These are phyloP conservation scores for Phytopythium ostracodes DNA, from an alignment of 352 stramenopile genomes.

Conservation along the genomic window DNA sequence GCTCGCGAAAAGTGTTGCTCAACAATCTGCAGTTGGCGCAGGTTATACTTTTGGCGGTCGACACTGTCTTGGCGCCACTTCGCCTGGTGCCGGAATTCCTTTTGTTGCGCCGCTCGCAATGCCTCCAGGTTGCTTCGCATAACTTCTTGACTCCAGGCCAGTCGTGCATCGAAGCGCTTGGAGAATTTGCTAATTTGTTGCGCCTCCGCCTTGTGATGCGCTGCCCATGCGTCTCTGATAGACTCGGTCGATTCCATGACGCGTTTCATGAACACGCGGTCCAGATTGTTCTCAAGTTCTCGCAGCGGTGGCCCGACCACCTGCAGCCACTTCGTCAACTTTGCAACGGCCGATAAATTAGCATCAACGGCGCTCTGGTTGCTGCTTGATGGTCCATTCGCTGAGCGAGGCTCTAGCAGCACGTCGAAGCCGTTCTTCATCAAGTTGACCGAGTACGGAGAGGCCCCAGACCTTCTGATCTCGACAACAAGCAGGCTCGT, in stretches of 20 bases:
- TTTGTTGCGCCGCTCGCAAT: conserved; percentile 37
- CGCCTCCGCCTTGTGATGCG: conserved; percentile 34
- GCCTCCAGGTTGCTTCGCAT: conserved; percentile 30
- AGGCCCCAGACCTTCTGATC: conserved; percentile 40
- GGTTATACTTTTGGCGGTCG: conserved; percentile 62
- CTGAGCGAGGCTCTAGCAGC: conserved; percentile 32
- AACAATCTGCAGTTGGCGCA: conserved; percentile 46
- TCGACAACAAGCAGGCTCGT: conserved; percentile 58
- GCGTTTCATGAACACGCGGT: conserved; percentile 53
- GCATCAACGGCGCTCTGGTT: neutral
- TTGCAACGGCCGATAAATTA: conserved; percentile 27
- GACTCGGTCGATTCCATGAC: conserved; percentile 50
- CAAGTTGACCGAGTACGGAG: conserved; percentile 67
- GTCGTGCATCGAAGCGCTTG: conserved; percentile 34
- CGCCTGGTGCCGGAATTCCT: conserved; percentile 48
- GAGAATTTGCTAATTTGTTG: conserved; percentile 32
- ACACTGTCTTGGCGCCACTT: conserved; percentile 67
- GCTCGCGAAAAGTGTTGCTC: conserved; percentile 15
- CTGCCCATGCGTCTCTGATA: conserved; percentile 47
- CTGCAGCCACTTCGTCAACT: conserved; percentile 62
- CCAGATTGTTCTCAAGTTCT: conserved; percentile 57
- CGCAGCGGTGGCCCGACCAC: conserved; percentile 63
- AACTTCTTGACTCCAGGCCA: conserved; percentile 40
- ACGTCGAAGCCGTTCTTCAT: conserved; percentile 79
- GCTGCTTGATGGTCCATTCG: conserved; percentile 1